A percentile compares a stretch with the other conserved stretches of the same genome.
Evolutionary conservation across 441 rosid genomes (phyloP).

Genomic region (Corymbia citriodora): DNA sequence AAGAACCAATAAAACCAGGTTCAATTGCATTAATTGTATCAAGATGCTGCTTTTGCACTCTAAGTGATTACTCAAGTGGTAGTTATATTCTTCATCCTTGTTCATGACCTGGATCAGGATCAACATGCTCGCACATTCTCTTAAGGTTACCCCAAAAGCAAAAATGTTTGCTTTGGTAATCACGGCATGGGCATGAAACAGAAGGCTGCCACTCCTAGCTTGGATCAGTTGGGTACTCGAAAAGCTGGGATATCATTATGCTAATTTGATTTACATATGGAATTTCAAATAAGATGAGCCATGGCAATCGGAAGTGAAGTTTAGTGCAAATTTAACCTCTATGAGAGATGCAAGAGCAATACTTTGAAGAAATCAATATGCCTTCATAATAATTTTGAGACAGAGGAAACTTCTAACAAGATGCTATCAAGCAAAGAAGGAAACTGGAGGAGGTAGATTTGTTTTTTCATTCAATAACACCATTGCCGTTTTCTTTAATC

Average conservation of each 20-base stretch:
- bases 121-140: not conserved
- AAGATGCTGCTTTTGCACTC: not conserved
- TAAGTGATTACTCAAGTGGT: not conserved
- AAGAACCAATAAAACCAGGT: not conserved
- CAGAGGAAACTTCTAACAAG: not conserved
- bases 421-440: not conserved
- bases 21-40: not conserved
- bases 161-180: not conserved
- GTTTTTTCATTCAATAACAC: not conserved
- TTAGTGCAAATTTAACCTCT: not conserved
- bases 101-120: not conserved
- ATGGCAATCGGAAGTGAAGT: not conserved
- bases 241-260: not conserved
- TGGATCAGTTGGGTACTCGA: not conserved
- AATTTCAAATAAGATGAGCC: not conserved
- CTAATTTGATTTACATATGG: not conserved
- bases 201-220: not conserved
- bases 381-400: not conserved
- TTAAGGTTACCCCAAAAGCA: not conserved
- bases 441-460: not conserved
- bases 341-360: not conserved
- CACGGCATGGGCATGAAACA: not conserved
- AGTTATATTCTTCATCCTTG: not conserved
- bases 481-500: not conserved
- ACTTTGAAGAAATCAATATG: not conserved